Evolutionary conservation across 192 early-diverging fungal genomes (phyloP).

Genomic region (Coemansia sp.): DNA sequence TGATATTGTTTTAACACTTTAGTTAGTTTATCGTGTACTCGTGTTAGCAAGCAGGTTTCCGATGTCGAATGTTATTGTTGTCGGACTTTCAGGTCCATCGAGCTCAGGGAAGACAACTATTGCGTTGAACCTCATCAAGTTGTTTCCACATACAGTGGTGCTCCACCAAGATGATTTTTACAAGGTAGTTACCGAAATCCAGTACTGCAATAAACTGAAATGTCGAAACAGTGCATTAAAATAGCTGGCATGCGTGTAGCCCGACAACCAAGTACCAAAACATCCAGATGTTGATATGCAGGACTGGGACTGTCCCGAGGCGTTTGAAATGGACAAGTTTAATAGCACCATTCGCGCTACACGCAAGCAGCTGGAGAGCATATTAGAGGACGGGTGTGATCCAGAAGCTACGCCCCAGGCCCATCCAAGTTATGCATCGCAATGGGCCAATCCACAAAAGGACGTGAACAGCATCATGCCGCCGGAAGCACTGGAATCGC

Average conservation of each 20-base stretch:
- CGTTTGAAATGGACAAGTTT: slow-evolving; percentile 57
- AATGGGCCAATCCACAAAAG: slow-evolving; percentile 48
- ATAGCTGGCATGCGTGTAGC: slow-evolving; percentile 18
- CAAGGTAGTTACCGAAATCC: slow-evolving; percentile 50
- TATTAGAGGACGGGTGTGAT: not conserved
- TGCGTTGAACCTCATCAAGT: slow-evolving; percentile 54
- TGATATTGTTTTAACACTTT: no score
- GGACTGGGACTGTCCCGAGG: slow-evolving; percentile 81
- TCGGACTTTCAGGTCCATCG: slow-evolving; percentile 61
- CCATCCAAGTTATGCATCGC: slow-evolving; percentile 26
- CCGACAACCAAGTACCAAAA: slow-evolving; percentile 64
- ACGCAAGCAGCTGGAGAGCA: slow-evolving; percentile 6
- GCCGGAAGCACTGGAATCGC: slow-evolving; percentile 1
- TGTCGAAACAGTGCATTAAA: not conserved
- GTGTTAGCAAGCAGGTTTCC: no score
- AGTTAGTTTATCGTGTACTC: no score
- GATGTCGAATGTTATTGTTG: slow-evolving; percentile 23
- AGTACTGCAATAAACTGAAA: no score
- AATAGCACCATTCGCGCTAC: slow-evolving; percentile 1
- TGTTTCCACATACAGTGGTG: slow-evolving; percentile 59
- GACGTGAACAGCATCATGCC: slow-evolving; percentile 32
- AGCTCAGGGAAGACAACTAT: slow-evolving; percentile 74
- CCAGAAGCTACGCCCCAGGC: not conserved
- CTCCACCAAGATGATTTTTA: slow-evolving; percentile 80
- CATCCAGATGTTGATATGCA: slow-evolving; percentile 54